Conservation (phyloP, 2,329 filamentous ascomycete species). For the Proliferodiscus dingleyae region DNA sequence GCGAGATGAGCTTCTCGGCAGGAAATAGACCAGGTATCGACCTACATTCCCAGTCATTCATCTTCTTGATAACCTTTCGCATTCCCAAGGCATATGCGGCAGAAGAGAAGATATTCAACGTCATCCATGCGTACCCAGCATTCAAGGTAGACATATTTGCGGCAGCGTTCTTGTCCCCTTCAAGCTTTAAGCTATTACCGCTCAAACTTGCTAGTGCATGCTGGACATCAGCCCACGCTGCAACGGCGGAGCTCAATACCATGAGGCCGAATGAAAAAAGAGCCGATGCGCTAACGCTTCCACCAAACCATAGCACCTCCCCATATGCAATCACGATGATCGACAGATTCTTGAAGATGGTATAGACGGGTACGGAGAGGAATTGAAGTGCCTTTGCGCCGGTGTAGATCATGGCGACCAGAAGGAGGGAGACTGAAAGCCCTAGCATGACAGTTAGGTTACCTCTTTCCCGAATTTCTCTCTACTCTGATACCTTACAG, state of each 20-base stretch:
- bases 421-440: constrained; percentile 92
- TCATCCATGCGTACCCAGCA: constrained; percentile 96
- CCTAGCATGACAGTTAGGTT: too few species aligned
- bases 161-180: constrained; percentile 55
- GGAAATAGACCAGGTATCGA: constrained; percentile 28
- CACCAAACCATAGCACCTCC: constrained; percentile 97
- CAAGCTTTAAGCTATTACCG: too few species aligned
- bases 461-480: too few species aligned
- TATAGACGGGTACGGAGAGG: constrained; percentile 96
- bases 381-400: constrained; percentile 93
- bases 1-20: constrained; percentile 13
- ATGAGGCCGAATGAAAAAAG: constrained; percentile 94
- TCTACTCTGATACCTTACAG: constrained; percentile 54
- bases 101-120: constrained; percentile 91
- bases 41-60: constrained; percentile 99
- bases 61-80: constrained; percentile 98
- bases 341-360: constrained; percentile 99
- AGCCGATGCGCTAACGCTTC: constrained; percentile 79
- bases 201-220: too few species aligned
- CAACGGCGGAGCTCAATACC: constrained; percentile 90
- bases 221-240: constrained; percentile 95
- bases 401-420: constrained; percentile 99
- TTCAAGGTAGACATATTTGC: constrained; percentile 84
- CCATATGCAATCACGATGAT: constrained; percentile 98
- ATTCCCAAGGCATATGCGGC: constrained; percentile 86